Evolutionary conservation across 768 basidiomycete genomes (phyloP), one percentile per base, ranked within the genome.

Genomic region (Termitomyces titanicus): DNA sequence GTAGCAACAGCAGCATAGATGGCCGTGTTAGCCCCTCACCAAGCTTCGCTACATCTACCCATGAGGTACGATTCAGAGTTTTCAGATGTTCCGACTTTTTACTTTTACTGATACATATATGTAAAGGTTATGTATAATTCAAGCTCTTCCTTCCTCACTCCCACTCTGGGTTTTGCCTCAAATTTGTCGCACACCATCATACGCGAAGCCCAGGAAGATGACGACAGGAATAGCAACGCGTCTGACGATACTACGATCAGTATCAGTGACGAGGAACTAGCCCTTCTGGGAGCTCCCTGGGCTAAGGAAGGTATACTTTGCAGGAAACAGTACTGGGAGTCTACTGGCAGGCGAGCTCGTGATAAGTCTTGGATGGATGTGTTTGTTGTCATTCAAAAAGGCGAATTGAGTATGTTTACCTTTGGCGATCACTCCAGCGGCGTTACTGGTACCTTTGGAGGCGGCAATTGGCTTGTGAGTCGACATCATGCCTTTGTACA

Each of bases 401-500:
- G 97, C 50, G 91, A 96, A 69, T 74, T 99, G 27, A 90, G 85
- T 70, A 97, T 97, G 94, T 98, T 98, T 65, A 86, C 81, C 12
- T 99, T 99, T 72, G 96, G 93, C 46, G 88, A 87, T 31, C 74
- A 82, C 55, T 83, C 81, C 2, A 73, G 75, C n/a, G 83, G 83
- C 33, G 78, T 73, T 17, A 77, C 81, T 29, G 80, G 82, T 15
- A 81, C 85, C 0, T 84, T 98, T 56, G 97, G 97, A 10, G 96
- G 96, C 51, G 97, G 97, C 2, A 98, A 99, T 64, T 99, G 97
- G 97, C 83, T 98, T 63, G 95, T 97, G 63, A 68, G 94, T 85
- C 29, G 13, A 35, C 20, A 42, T 27, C 5, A 15, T 22, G 13
- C 9, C 27, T 27, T 5, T 17, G n/a, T 31, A 25, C n/a, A 11